Conservation (phyloP, 306 rosid species). For the Fragaria ananassa region DNA sequence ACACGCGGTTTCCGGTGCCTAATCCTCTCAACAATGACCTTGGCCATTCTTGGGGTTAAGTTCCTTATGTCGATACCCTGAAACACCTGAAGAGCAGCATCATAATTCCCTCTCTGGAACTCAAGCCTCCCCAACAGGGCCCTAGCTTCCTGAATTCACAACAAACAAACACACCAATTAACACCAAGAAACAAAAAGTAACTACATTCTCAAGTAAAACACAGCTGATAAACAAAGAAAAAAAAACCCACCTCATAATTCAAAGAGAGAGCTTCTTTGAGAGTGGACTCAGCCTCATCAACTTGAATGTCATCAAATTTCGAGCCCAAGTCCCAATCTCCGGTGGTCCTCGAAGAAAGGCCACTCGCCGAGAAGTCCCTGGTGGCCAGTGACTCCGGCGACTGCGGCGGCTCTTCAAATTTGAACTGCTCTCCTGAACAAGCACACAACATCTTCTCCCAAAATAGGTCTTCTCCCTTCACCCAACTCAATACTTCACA, state of each 20-base stretch:
- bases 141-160: slow-evolving; percentile 70
- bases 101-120: slow-evolving; percentile 85
- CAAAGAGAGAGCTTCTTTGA: slow-evolving; percentile 84
- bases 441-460: slow-evolving; percentile 84
- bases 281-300: slow-evolving; percentile 88
- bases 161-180: neutral
- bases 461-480: slow-evolving; percentile 1
- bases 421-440: slow-evolving; percentile 95
- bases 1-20: slow-evolving; percentile 51
- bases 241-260: slow-evolving; percentile 69
- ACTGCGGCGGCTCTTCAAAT: slow-evolving; percentile 87
- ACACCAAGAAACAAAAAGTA: neutral
- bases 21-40: slow-evolving; percentile 61
- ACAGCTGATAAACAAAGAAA: neutral
- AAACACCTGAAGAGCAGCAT: slow-evolving; percentile 86
- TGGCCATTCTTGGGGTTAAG: slow-evolving; percentile 69
- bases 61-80: slow-evolving; percentile 71
- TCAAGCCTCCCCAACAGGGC: slow-evolving; percentile 97
- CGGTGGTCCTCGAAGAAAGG: slow-evolving; percentile 80
- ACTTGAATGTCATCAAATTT: slow-evolving; percentile 76
- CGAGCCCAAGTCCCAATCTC: slow-evolving; percentile 63
- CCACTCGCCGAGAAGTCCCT: slow-evolving; percentile 95
- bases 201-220: neutral
- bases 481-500: slow-evolving; percentile 19
- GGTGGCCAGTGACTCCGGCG: slow-evolving; percentile 92